A percentile compares a stretch with the other conserved stretches of the same genome.
These are phyloP conservation scores for Plasmodium sp. DNA, from an alignment of 169 alveolate species.

Conservation along the genomic window DNA sequence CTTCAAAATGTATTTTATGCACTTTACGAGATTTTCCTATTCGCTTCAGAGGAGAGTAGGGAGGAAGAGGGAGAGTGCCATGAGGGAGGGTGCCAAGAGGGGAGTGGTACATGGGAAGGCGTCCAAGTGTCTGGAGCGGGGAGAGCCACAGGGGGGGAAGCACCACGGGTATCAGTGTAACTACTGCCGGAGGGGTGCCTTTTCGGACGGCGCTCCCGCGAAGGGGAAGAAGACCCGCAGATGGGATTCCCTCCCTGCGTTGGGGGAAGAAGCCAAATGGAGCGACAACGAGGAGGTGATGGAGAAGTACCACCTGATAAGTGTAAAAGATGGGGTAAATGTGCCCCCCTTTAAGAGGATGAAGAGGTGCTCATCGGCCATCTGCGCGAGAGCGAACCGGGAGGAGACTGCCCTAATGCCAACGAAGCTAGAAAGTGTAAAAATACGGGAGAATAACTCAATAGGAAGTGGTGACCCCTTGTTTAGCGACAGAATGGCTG, in stretches of 20 bases:
- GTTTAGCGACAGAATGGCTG: neutral
- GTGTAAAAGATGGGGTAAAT: neutral
- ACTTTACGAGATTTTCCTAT: constrained; percentile 51
- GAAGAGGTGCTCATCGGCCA: neutral
- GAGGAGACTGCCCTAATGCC: neutral
- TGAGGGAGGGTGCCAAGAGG: neutral
- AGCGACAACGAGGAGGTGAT: neutral
- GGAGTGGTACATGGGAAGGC: neutral
- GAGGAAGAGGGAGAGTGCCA: neutral
- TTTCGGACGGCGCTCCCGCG: neutral
- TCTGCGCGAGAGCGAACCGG: neutral
- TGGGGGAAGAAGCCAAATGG: neutral
- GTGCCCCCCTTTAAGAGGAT: neutral
- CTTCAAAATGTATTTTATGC: constrained; percentile 65
- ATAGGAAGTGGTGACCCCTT: neutral
- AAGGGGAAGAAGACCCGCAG: neutral
- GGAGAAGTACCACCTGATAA: neutral
- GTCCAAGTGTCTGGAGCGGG: neutral
- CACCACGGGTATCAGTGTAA: neutral
- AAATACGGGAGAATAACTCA: neutral
- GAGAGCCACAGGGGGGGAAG: neutral
- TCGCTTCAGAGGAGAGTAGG: neutral
- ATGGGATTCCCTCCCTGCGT: neutral
- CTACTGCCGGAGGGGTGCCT: neutral
- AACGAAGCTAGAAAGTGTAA: neutral